A percentile compares a stretch with the other conserved stretches of the same genome.
Evolutionary conservation across 139 green algal species (phyloP).

Genomic region (Chlamydomonas schloesseri): DNA sequence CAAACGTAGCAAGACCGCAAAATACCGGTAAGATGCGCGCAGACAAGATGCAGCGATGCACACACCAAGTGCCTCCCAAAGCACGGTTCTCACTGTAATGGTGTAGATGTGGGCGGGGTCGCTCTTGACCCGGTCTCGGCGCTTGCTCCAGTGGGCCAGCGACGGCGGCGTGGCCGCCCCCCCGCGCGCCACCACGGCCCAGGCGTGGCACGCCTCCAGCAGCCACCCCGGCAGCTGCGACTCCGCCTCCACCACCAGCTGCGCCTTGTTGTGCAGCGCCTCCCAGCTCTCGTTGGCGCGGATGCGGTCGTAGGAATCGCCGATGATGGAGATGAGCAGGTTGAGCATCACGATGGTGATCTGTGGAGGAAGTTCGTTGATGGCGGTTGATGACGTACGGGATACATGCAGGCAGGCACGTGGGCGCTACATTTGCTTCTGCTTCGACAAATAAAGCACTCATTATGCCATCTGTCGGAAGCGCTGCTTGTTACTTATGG

Average conservation of each 20-base stretch:
- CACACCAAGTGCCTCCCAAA: too few relatives aligned
- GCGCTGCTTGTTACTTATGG: too few relatives aligned
- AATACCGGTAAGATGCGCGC: too few relatives aligned
- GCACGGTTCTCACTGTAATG: not conserved
- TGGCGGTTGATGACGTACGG: too few relatives aligned
- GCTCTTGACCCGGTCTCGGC: not conserved
- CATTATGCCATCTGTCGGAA: not conserved
- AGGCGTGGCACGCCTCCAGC: not conserved
- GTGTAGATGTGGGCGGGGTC: not conserved
- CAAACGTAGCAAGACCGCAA: too few relatives aligned
- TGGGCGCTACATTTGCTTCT: too few relatives aligned
- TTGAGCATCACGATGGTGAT: conserved; percentile 41
- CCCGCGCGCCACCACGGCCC: not conserved
- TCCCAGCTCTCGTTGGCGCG: conserved; percentile 15
- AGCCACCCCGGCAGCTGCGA: not conserved
- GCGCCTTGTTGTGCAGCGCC: conserved; percentile 20
- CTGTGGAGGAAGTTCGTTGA: too few relatives aligned
- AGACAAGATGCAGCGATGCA: too few relatives aligned
- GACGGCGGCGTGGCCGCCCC: not conserved
- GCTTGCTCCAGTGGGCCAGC: not conserved
- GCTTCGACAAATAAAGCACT: not conserved
- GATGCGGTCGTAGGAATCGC: conserved; percentile 31
- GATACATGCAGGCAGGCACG: not conserved
- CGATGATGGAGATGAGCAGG: conserved; percentile 40
- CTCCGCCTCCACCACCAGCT: conserved; percentile 14